Conservation (phyloP, 345 rosid genomes). For the Turritis glabra region DNA sequence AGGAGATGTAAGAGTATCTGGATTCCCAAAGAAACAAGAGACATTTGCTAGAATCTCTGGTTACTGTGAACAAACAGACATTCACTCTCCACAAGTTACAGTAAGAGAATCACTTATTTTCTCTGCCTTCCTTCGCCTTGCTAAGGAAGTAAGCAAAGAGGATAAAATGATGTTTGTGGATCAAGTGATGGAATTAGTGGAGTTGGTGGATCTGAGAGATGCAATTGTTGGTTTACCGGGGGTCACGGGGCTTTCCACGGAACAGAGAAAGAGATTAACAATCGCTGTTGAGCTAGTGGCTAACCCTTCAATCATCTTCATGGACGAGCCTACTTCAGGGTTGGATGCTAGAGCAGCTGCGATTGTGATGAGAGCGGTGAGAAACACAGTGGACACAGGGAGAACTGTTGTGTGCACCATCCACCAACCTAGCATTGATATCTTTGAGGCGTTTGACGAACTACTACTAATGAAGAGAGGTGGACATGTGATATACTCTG, state of each 20-base stretch:
- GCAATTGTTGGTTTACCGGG: slow-evolving; percentile 72
- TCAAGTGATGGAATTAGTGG: slow-evolving; percentile 69
- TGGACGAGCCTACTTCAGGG: slow-evolving; percentile 94
- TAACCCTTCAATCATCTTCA: slow-evolving; percentile 84
- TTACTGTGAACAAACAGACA: slow-evolving; percentile 86
- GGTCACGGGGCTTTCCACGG: slow-evolving; percentile 79
- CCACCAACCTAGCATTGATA: slow-evolving; percentile 86
- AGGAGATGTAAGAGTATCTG: slow-evolving; percentile 81
- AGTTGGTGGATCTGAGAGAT: slow-evolving; percentile 56
- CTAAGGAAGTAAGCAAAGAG: slow-evolving; percentile 66
- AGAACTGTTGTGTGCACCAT: slow-evolving; percentile 85
- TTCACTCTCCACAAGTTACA: slow-evolving; percentile 91
- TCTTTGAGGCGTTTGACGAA: slow-evolving; percentile 86
- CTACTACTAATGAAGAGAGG: slow-evolving; percentile 84
- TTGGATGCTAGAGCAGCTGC: slow-evolving; percentile 92
- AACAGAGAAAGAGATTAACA: slow-evolving; percentile 81
- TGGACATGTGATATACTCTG: slow-evolving; percentile 72
- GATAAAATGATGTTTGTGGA: slow-evolving; percentile 79
- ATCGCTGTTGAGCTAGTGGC: slow-evolving; percentile 88
- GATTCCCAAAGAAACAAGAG: slow-evolving; percentile 82
- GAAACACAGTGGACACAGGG: slow-evolving; percentile 88
- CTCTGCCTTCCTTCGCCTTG: slow-evolving; percentile 86
- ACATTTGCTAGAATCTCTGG: slow-evolving; percentile 94
- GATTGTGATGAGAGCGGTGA: slow-evolving; percentile 87
- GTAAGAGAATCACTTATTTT: slow-evolving; percentile 76